Percentiles rank a stretch among this genome's conserved stretches.
Evolutionary conservation across 768 basidiomycete species (phyloP).

Genomic region (Trametes meyenii): DNA sequence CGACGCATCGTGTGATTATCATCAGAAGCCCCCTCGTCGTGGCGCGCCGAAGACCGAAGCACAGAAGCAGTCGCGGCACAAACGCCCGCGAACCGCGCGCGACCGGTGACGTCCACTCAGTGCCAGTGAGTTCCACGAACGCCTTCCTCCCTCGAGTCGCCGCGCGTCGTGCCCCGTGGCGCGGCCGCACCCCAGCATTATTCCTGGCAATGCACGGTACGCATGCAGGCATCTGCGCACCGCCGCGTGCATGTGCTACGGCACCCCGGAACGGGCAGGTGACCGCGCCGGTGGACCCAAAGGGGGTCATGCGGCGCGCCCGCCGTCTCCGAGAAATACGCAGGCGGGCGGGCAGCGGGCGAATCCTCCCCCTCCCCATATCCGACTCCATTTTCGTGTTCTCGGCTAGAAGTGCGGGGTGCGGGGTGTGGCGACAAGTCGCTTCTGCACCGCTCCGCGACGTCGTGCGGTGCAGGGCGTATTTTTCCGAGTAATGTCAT

Average conservation of each 20-base stretch:
- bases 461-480: neutral
- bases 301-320: slow-evolving; percentile 11
- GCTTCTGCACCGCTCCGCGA: neutral
- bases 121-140: neutral
- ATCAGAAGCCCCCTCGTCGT: slow-evolving; percentile 4
- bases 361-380: neutral
- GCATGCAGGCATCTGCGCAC: neutral
- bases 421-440: neutral
- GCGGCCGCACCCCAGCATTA: too few species aligned
- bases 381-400: neutral
- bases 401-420: slow-evolving; percentile 11
- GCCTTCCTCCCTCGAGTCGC: neutral
- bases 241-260: neutral
- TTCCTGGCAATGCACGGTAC: neutral
- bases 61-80: neutral
- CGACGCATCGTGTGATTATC: neutral
- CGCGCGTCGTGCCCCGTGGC: too few species aligned
- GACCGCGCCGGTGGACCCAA: neutral
- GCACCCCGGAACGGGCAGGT: neutral
- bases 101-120: neutral
- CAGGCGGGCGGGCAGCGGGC: neutral
- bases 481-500: slow-evolving; percentile 9
- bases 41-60: slow-evolving; percentile 4
- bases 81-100: neutral
- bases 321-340: slow-evolving; percentile 14